Conservation (phyloP, 2,329 filamentous ascomycete genomes). For the Apiospora rasikravindrae region DNA sequence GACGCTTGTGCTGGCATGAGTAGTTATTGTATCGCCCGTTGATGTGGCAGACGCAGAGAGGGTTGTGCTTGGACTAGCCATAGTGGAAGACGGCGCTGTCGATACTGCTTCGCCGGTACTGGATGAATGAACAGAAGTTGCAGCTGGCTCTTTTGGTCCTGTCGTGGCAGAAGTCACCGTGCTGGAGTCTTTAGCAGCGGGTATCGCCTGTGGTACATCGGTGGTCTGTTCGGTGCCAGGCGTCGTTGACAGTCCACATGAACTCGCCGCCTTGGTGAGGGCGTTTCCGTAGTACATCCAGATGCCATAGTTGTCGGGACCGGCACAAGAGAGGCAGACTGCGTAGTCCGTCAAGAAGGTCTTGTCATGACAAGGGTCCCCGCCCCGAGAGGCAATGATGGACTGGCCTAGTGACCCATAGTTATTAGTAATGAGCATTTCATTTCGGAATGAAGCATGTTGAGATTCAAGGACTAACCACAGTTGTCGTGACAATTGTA, state of each 20-base stretch:
- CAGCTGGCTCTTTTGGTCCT: not conserved
- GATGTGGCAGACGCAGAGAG: not conserved
- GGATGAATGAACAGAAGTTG: not conserved
- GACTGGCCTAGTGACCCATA: conserved; percentile 32
- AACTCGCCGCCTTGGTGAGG: conserved; percentile 38
- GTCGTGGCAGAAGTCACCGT: not conserved
- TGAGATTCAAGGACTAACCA: conserved; percentile 44
- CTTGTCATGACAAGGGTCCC: conserved; percentile 43
- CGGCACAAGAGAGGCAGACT: conserved; percentile 48
- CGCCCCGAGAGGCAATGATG: conserved; percentile 42
- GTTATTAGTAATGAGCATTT: conserved; percentile 16
- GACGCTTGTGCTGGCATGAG: not conserved
- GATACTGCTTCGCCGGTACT: not conserved
- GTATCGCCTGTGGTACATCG: not conserved
- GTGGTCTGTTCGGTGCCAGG: not conserved
- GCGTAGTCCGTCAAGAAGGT: conserved; percentile 48
- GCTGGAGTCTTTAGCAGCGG: not conserved
- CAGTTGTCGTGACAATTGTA: conserved; percentile 58
- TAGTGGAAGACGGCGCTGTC: not conserved
- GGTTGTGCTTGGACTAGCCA: not conserved
- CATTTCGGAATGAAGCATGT: not conserved
- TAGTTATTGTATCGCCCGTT: not conserved
- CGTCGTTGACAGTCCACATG: conserved; percentile 16
- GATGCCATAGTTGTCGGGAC: conserved; percentile 47
- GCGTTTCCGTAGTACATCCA: conserved; percentile 50